Conservation (phyloP, 192 early-diverging fungal species). For the Podila horticola region DNA sequence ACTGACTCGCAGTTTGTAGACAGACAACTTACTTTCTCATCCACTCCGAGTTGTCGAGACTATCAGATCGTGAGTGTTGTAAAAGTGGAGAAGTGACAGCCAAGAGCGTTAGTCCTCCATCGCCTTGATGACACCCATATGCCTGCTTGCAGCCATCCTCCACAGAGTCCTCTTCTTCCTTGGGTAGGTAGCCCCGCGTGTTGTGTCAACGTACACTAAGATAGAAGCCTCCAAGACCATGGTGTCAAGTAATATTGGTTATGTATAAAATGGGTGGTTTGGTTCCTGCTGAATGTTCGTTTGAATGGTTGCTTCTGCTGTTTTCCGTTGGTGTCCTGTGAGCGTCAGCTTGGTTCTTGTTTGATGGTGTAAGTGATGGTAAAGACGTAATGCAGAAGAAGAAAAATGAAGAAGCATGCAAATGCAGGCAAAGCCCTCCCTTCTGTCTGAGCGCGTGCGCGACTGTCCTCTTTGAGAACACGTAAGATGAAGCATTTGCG, state of each 20-base stretch:
- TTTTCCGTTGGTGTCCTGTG: background rate
- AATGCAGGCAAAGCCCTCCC: conserved; percentile 1
- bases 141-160: too few relatives aligned
- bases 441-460: too few relatives aligned
- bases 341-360: too few relatives aligned
- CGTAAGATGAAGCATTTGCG: conserved; percentile 26
- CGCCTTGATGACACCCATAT: background rate
- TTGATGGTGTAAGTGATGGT: too few relatives aligned
- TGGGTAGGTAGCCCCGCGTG: too few relatives aligned
- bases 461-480: conserved; percentile 3
- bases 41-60: conserved; percentile 98
- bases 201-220: conserved; percentile 72
- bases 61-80: conserved; percentile 13
- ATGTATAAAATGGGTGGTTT: background rate
- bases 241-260: conserved; percentile 19
- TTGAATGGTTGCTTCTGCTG: background rate
- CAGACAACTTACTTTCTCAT: conserved; percentile 69
- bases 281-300: background rate
- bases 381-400: background rate
- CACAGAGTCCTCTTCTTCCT: too few relatives aligned
- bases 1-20: background rate
- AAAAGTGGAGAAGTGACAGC: background rate
- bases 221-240: conserved; percentile 96
- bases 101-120: background rate
- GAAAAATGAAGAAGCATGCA: background rate